Conservation (phyloP, 768 basidiomycete genomes). For the Suillus luteus region DNA sequence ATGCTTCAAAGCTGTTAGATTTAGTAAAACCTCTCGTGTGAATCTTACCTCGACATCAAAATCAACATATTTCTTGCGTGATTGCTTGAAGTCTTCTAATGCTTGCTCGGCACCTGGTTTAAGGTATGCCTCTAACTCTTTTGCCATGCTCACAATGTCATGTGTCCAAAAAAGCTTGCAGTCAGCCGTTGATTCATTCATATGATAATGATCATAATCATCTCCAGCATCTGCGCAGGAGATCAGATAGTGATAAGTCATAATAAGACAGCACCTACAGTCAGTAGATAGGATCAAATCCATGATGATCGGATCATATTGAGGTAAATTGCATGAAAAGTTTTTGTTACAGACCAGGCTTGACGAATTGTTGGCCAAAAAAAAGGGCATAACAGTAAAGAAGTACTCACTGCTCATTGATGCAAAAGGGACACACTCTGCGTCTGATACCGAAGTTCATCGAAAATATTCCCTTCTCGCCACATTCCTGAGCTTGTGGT, state of each 20-base stretch:
- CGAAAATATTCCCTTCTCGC: conserved; percentile 13
- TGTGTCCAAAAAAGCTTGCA: conserved; percentile 37
- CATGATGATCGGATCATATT: conserved; percentile 26
- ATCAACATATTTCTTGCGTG: conserved; percentile 19
- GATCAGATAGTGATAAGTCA: conserved; percentile 1
- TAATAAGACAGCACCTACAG: conserved; percentile 21
- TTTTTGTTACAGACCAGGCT: not conserved
- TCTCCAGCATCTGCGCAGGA: conserved; percentile 30
- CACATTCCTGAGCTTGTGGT: conserved; percentile 16
- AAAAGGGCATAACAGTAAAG: not conserved
- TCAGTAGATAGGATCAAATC: conserved; percentile 36
- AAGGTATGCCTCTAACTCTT: conserved; percentile 18
- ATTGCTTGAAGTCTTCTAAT: conserved; percentile 27
- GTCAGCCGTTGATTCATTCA: conserved; percentile 1
- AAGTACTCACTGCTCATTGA: conserved; percentile 18
- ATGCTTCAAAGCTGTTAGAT: conserved; percentile 4
- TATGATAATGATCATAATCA: conserved; percentile 21
- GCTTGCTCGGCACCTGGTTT: conserved; percentile 26
- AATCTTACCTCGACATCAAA: not conserved
- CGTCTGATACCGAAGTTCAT: conserved; percentile 22
- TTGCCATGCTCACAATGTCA: conserved; percentile 31
- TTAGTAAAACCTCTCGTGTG: not conserved
- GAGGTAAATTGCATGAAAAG: conserved; percentile 27
- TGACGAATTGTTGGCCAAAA: conserved; percentile 23
- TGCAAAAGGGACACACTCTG: conserved; percentile 18